Evolutionary conservation across 2,329 filamentous ascomycete genomes (phyloP), one percentile per base, ranked within the genome.

Genomic region (Neocatenulostroma microsporum): DNA sequence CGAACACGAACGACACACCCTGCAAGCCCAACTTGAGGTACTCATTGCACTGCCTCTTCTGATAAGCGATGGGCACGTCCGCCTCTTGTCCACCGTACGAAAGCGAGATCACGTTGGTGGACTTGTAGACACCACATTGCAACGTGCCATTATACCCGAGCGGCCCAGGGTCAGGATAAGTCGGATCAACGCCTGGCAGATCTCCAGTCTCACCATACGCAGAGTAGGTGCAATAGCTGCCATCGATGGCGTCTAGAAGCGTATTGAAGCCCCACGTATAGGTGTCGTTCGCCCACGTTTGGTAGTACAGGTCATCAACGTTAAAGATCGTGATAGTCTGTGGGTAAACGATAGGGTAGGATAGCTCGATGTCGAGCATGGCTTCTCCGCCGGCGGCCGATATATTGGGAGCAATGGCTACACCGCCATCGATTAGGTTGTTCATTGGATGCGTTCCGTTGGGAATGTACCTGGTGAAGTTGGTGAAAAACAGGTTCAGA

Each of bases 11-110:
- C 3, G 61, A 64, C 4, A 68, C 62, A 9, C 67, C 67, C 28
- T 66, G 65, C 39, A 64, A 57, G 14, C 66, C 66, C 14, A 70
- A 61, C 44, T 70, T 68, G 30, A 64, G 58, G 47, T 53, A 66
- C 21, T 49, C 58, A 26, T 57, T 56, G 41, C 58, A 62, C 40
- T 63, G 60, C 1, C 59, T 49, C 42, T 66, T 61, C 42, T 72
- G 67, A 55, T 78, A 78, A 43, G 57, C 58, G 5, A 62, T 54
- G 0, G 74, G 73, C 18, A 75, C 60, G 15, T 68, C 67, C 68
- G 68, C 33, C 54, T 77, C 73, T 21, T 66, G 62, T 23, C 66
- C 69, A 30, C 70, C 70, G 52, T 78, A 78, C 3, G 70, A 75
- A 48, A 77, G 69, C 20, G 67, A 71, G 41, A 78, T 65, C 3